A percentile compares a stretch with the other conserved stretches of the same genome.
Conservation (phyloP, 768 basidiomycete species). For the Rhizopogon roseolus region DNA sequence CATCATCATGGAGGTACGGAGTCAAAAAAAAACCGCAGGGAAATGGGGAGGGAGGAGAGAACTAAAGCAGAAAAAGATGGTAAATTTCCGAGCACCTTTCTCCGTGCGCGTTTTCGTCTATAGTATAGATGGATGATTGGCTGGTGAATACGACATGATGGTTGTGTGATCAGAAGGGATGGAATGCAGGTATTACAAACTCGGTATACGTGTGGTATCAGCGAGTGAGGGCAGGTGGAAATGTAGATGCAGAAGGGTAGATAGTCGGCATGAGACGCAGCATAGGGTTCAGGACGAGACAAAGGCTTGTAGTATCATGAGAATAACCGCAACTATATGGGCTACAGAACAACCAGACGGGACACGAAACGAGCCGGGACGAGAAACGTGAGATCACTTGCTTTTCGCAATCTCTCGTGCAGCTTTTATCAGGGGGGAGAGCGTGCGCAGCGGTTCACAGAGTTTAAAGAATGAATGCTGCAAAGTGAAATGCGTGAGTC, state of each 20-base stretch:
- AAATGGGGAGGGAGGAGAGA: not conserved
- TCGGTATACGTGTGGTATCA: conserved; percentile 5
- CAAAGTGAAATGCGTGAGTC: conserved; percentile 4
- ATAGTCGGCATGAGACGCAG: conserved; percentile 10
- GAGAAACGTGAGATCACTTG: conserved; percentile 22
- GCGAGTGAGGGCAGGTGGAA: not conserved
- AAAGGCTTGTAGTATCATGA: not conserved
- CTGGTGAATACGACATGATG: not conserved
- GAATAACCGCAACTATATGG: not conserved
- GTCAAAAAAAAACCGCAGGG: not conserved
- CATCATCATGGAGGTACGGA: not conserved
- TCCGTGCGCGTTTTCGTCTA: not conserved
- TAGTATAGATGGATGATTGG: not conserved
- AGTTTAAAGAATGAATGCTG: conserved; percentile 88
- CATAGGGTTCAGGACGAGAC: not conserved
- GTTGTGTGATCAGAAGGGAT: not conserved
- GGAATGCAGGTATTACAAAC: conserved; percentile 5
- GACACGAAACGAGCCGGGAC: too few relatives aligned
- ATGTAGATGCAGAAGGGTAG: conserved; percentile 17
- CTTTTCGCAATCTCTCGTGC: conserved; percentile 81
- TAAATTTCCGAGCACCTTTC: not conserved
- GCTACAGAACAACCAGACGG: too few relatives aligned
- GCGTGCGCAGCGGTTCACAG: conserved; percentile 80
- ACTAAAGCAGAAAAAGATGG: not conserved
- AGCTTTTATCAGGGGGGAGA: conserved; percentile 89